Base-by-base conservation (phyloP, 1,284 basidiomycete genomes). In the Sporisorium reilianum region DNA sequence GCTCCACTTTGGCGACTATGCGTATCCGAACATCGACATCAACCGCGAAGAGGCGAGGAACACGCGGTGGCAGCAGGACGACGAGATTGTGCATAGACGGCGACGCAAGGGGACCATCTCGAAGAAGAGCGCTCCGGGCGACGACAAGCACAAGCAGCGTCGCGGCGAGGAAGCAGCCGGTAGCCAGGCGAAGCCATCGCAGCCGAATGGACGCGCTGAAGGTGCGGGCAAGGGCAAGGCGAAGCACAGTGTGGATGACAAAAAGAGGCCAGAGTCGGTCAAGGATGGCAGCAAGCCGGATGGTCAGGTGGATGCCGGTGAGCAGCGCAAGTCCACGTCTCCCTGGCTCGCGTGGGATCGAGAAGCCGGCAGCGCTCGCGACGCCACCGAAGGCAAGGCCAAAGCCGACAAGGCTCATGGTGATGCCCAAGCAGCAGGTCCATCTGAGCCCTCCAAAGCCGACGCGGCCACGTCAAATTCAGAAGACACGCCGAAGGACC, bases 1-100 rank as follows among this genome's bases (percentile, higher is more conserved):
- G 71, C 91, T 93, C 58, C 86, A 94, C 23, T 94, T 96, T 79
- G 97, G 96, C 10, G 94, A 97, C 86, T 94, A 95, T 81, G 90
- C 92, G 76, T 97, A 96, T 83, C 93, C 93, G 0, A 91, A 90
- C 73, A 91, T 95, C 64, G 94, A 95, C 80, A 90, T 93, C 38
- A 93, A 90, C 82, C 89, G 92, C 49, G 89, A 94, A 86, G 84
- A 74, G 62, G 52, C 54, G 7, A 64, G 65, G 44, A 55, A 66
- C 18, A 25, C 45, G 20, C 34, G 69, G 25, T 69, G 67, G 66
- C 45, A 64, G 55, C 59, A 73, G 44, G 78, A 80, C 45, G 70
- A 80, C 20, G 69, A 76, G 49, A 71, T 75, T 30, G 65, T 80
- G 28, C 63, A 80, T 49, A 41, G 75, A 23, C 26, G 57, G n/a